phyloP scores from a whole-genome alignment of 176 grass and related monocot genomes.

The Hyparrhenia diplandra region DNA sequence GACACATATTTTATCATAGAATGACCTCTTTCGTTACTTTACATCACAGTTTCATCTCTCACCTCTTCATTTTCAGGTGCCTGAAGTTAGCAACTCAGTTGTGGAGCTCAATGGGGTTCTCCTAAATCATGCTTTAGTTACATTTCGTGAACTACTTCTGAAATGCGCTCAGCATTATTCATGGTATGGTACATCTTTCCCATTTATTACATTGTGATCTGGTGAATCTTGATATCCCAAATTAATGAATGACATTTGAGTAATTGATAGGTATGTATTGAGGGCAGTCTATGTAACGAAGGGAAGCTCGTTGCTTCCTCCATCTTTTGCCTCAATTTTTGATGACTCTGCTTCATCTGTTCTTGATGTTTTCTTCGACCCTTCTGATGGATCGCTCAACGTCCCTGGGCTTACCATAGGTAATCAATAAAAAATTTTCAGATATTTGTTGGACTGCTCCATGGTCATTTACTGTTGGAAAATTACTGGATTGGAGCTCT shows the following conservation, averaged over 20 bases:
- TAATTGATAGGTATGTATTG: constrained; percentile 62
- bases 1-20: neutral
- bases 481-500: neutral
- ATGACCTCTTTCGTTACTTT: neutral
- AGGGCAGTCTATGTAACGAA: constrained; percentile 80
- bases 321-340: constrained; percentile 88
- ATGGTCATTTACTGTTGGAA: neutral
- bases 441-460: neutral
- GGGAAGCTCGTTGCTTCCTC: constrained; percentile 79
- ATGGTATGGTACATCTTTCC: constrained; percentile 59
- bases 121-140: constrained; percentile 86
- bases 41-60: constrained; percentile 1
- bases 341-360: constrained; percentile 82
- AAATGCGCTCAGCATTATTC: constrained; percentile 94
- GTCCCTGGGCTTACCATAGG: constrained; percentile 84
- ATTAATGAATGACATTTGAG: constrained; percentile 11
- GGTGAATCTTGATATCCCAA: neutral
- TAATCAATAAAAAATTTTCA: constrained; percentile 40
- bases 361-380: constrained; percentile 95
- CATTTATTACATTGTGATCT: constrained; percentile 5
- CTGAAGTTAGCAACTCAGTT: constrained; percentile 58
- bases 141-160: constrained; percentile 71
- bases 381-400: constrained; percentile 76
- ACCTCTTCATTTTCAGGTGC: constrained; percentile 45
- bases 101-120: constrained; percentile 89